Base-by-base conservation (phyloP, 2,329 filamentous ascomycete species). In the Sarocladium oryzae region DNA sequence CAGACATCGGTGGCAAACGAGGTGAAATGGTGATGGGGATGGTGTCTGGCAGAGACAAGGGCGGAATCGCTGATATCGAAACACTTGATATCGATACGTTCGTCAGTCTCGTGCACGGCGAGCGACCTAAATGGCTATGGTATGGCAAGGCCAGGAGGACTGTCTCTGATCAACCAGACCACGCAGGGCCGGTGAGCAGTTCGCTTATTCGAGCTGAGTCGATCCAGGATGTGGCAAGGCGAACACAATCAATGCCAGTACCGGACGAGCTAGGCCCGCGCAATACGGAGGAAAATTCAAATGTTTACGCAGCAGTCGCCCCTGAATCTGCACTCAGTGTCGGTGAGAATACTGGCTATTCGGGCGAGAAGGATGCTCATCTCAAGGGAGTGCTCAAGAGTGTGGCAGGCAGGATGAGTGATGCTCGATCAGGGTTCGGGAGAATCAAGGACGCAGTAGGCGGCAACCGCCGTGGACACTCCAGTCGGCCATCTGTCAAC, bases 21-120 rank as follows among this genome's bases (percentile, higher is more conserved):
- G 91, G 91, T 45, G 92, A 96, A 66, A 88, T 96, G 70, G 86
- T 96, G 43, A 89, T 95, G 75, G 91, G 89, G n/a, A 95, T 95
- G 75, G 90, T 96, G 5, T 87, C 85, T 35, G 84, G 87, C 23
- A 84, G 86, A 45, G 90, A 95, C 59, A 95, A 95, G 67, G 89
- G 85, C 52, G 89, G 89, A 3, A 91, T 97, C 57, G 87, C 88
- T 3, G 92, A 96, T 60, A 85, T 96, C 32, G 93, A 99, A 69
- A 97, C 91, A 1, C 75, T 89, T 9, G 90, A 97, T 61, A 82
- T 96, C 51, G 90, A 95, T 58, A 83, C 77, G 41, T 95, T 97
- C 57, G 78, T 89, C 46, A 82, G 82, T 53, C 74, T 95, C 23
- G 81, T 86, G 1, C 85, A 84, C 55, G 92, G 93, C 30, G 88